Conservation (phyloP, 345 rosid genomes). For the Excoecaria agallocha region DNA sequence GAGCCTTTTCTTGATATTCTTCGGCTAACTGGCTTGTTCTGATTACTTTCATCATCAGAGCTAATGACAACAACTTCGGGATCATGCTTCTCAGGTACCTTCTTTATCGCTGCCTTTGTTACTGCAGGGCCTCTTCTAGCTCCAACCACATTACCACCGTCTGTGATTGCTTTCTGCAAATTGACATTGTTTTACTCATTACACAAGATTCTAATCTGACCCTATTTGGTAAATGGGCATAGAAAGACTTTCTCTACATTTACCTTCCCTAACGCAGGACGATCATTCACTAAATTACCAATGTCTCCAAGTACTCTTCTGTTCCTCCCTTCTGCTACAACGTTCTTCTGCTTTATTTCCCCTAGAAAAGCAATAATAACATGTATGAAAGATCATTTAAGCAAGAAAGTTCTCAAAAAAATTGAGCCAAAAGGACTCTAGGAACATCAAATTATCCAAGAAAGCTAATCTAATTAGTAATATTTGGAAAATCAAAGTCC, state of each 20-base stretch:
- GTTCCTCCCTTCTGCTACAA: constrained; percentile 44
- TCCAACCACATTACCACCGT: constrained; percentile 19
- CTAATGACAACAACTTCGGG: constrained; percentile 46
- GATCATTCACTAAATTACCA: constrained; percentile 58
- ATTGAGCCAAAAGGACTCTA: neutral
- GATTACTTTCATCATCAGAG: constrained; percentile 49
- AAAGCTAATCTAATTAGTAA: too few species aligned
- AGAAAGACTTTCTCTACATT: neutral
- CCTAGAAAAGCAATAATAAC: constrained; percentile 21
- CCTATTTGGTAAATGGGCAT: neutral
- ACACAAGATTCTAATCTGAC: neutral
- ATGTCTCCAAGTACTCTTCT: constrained; percentile 73
- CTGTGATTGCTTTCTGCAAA: constrained; percentile 34
- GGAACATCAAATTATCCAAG: neutral
- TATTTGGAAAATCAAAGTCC: neutral
- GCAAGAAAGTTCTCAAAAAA: neutral
- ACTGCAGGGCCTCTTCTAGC: constrained; percentile 15
- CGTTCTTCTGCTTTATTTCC: constrained; percentile 49
- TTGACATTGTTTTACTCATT: neutral
- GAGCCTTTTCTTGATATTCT: constrained; percentile 25
- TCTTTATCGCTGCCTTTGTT: constrained; percentile 19
- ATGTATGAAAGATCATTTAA: neutral
- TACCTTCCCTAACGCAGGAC: constrained; percentile 53
- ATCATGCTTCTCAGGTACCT: constrained; percentile 31
- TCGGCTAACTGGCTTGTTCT: constrained; percentile 32